These are phyloP conservation scores for Trypanosoma melophagium DNA, from an alignment of 208 protist species.

Conservation along the genomic window DNA sequence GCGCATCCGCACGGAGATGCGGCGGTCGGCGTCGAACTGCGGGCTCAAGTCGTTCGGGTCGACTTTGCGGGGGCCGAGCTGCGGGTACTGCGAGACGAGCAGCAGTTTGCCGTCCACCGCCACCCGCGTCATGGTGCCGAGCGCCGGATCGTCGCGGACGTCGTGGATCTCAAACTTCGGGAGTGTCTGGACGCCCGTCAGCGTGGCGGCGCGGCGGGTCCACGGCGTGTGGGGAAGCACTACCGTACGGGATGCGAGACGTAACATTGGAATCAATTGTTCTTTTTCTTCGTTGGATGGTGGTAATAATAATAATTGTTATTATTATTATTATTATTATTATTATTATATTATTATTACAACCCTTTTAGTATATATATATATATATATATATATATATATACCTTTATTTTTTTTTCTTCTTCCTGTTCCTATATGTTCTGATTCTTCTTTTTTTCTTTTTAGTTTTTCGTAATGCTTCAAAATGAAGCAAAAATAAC, in stretches of 20 bases:
- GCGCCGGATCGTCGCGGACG: conserved; percentile 70
- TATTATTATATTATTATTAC: no score
- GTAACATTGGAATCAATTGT: conserved; percentile 39
- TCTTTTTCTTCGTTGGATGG: conserved; percentile 13
- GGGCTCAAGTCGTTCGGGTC: conserved; percentile 83
- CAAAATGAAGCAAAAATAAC: no score
- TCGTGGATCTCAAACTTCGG: conserved; percentile 88
- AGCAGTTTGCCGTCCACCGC: conserved; percentile 75
- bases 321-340: no score
- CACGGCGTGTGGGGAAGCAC: conserved; percentile 8
- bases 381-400: not conserved
- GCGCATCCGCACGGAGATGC: conserved; percentile 72
- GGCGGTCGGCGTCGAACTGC: conserved; percentile 83
- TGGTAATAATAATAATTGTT: no score
- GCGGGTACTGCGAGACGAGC: conserved; percentile 82
- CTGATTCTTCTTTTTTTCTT: not conserved
- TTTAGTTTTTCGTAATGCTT: not conserved
- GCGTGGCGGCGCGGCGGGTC: conserved; percentile 25
- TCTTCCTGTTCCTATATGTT: not conserved
- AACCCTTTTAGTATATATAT: no score
- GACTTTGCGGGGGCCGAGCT: conserved; percentile 81
- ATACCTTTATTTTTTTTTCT: conserved; percentile 12
- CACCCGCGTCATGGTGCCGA: conserved; percentile 79
- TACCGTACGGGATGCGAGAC: conserved; percentile 26
- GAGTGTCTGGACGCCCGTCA: conserved; percentile 31